Conservation (phyloP, 164 flowering plant species). For the Paratinospora sagittata region DNA sequence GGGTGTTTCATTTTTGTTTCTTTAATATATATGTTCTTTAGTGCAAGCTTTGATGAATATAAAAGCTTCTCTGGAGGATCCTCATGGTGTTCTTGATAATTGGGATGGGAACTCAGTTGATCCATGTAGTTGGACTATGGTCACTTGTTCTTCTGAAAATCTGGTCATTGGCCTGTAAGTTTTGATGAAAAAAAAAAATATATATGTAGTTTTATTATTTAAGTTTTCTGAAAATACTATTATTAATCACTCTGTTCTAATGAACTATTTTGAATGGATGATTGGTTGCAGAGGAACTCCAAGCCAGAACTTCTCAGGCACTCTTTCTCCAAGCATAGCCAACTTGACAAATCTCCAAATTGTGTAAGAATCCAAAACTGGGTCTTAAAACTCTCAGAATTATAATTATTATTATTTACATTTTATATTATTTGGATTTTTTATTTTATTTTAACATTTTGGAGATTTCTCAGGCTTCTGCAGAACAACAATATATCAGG, state of each 20-base stretch:
- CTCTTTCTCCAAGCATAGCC: constrained; percentile 54
- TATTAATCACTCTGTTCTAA: too few relatives aligned
- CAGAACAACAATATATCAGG: constrained; percentile 91
- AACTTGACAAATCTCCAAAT: constrained; percentile 83
- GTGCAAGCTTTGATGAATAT: constrained; percentile 74
- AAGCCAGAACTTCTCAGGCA: constrained; percentile 80
- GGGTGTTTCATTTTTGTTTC: neutral
- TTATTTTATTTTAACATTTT: neutral
- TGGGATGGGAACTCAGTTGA: constrained; percentile 97
- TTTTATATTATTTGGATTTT: too few relatives aligned
- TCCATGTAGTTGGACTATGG: constrained; percentile 96
- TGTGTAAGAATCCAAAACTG: constrained; percentile 53
- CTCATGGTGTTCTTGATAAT: constrained; percentile 70
- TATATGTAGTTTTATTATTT: neutral
- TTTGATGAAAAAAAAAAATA: neutral
- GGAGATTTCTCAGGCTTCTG: constrained; percentile 46
- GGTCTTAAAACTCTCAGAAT: neutral
- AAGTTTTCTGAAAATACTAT: too few relatives aligned
- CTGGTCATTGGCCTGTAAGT: constrained; percentile 78
- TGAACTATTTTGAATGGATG: neutral
- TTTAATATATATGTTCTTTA: constrained; percentile 9
- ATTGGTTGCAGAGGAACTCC: constrained; percentile 79
- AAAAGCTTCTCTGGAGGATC: constrained; percentile 51
- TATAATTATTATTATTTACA: constrained; percentile 2
- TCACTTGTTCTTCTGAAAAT: constrained; percentile 82